Conservation (phyloP, 2,329 filamentous ascomycete species). For the Fusarium globosum region DNA sequence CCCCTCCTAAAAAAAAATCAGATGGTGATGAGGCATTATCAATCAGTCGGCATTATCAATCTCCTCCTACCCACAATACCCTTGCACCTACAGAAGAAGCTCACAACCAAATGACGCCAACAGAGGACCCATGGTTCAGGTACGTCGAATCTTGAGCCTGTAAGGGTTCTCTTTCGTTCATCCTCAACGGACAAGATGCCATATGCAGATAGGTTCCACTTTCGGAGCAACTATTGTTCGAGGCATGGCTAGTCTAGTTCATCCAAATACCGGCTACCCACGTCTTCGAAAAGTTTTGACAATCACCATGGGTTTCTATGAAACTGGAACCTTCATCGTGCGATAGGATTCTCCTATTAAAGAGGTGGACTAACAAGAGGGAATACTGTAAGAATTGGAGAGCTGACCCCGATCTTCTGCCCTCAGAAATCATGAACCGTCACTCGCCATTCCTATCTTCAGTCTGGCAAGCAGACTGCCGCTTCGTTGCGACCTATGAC, state of each 20-base stretch:
- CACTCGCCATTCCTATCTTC: neutral
- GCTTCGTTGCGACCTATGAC: neutral
- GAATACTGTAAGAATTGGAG: neutral
- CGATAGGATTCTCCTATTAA: neutral
- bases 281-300: neutral
- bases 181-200: neutral
- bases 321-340: neutral
- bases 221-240: slow-evolving; percentile 5
- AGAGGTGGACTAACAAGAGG: neutral
- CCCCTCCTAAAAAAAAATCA: neutral
- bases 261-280: neutral
- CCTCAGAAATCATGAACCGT: neutral
- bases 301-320: neutral
- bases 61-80: slow-evolving; percentile 20
- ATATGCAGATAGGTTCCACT: slow-evolving; percentile 14
- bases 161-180: slow-evolving; percentile 3
- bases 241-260: slow-evolving; percentile 1
- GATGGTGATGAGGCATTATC: slow-evolving; percentile 42
- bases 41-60: slow-evolving; percentile 44
- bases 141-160: slow-evolving; percentile 1
- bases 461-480: neutral
- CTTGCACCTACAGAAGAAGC: slow-evolving; percentile 24
- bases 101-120: slow-evolving; percentile 34
- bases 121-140: slow-evolving; percentile 21
- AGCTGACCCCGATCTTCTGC: neutral